phyloP scores from a whole-genome alignment of 345 rosid genomes.

The Citrus sp. region DNA sequence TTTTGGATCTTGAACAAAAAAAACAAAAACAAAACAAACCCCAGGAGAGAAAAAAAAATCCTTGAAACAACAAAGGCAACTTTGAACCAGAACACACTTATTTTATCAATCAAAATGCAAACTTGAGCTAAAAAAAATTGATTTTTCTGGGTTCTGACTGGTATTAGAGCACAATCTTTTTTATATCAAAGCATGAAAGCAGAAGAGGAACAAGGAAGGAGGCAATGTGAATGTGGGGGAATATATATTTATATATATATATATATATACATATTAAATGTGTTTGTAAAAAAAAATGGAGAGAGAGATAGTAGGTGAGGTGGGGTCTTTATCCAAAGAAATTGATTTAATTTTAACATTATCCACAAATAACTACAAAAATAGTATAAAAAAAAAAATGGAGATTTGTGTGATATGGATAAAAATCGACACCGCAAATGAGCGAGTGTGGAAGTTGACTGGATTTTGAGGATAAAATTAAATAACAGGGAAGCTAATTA shows the following conservation, averaged over 20 bases:
- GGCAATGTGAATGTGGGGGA: background rate
- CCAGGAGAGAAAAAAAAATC: no score
- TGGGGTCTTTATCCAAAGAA: conserved; percentile 1
- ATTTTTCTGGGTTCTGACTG: background rate
- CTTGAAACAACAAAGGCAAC: background rate
- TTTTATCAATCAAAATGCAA: conserved; percentile 14
- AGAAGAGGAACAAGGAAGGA: background rate
- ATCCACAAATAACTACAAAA: conserved; percentile 11
- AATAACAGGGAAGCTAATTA: background rate
- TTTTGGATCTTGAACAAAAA: background rate
- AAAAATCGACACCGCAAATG: background rate
- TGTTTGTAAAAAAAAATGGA: no score
- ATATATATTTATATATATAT: background rate
- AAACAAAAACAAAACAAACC: background rate
- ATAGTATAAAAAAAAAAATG: background rate
- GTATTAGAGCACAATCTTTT: background rate
- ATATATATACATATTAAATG: background rate
- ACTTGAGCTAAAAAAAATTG: background rate
- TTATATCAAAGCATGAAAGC: background rate
- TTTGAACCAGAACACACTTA: conserved; percentile 4
- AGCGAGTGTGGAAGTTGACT: background rate
- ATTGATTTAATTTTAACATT: conserved; percentile 18
- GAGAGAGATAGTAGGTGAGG: background rate
- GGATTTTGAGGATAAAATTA: background rate
- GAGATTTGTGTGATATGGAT: background rate